Evolutionary conservation across 495 filamentous ascomycete genomes (phyloP), one percentile per base, ranked within the genome.

Genomic region (Baudoinia panamericana): DNA sequence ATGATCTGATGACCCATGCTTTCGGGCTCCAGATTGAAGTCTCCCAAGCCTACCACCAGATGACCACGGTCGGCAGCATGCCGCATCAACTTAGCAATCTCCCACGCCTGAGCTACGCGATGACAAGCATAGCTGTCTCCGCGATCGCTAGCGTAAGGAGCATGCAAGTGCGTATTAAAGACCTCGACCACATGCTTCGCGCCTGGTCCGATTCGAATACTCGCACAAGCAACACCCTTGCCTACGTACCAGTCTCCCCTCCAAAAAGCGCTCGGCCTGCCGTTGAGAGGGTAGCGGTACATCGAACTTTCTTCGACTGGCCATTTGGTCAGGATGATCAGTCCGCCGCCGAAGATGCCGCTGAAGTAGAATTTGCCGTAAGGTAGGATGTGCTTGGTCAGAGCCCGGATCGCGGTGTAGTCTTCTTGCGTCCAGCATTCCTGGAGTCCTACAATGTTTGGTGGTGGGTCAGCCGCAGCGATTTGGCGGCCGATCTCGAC

Each of bases 391-490:
- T 80, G 64, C 30, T 67, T 67, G 0, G 85, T 93, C 43, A 80
- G 70, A 16, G 69, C 58, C 22, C 82, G 82, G 47, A 97, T 86
- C 56, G 68, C 75, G 25, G 73, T 68, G 69, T 87, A 96, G 67
- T 96, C 90, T 50, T 84, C 68, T 45, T 92, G 78, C 5, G 84
- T 87, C 78, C 82, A 97, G 68, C 84, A 92, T 68, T 97, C 90
- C 65, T 97, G 90, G 12, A 97, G 68, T 11, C 79, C 84, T 42
- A 97, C 84, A 51, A 97, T 90, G 36, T 92, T 74, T 16, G 87
- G 82, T 11, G 69, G 56, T 0, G 85, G 82, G 25, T 66, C 59
- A 37, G 76, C 50, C n/a, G 36, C 26, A 16, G 57, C 53, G 16
- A 62, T 44, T 31, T 61, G 54, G 26, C 41, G 51, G 32, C 86